These are phyloP conservation scores for Cajanus cajan DNA, from an alignment of 306 rosid species.

Conservation along the genomic window DNA sequence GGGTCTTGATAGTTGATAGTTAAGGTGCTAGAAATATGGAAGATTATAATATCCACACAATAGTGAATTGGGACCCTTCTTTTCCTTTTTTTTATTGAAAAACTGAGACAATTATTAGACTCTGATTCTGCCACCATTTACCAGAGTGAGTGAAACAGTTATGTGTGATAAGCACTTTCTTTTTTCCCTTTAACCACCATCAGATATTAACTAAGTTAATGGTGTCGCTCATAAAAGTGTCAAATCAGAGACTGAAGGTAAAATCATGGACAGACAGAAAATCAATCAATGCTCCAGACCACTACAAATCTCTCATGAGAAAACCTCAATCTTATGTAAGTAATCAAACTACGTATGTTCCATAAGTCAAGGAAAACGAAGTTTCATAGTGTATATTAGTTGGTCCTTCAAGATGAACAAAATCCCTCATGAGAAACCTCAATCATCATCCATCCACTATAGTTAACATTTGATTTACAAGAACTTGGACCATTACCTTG, in stretches of 20 bases:
- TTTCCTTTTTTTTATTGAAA: not conserved
- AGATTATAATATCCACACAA: not conserved
- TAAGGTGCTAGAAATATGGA: not conserved
- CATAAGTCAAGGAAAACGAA: not conserved
- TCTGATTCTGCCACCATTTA: not conserved
- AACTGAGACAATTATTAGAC: not conserved
- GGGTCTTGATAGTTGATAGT: not conserved
- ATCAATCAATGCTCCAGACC: not conserved
- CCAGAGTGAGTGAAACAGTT: not conserved
- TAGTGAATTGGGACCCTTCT: not conserved
- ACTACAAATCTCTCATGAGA: too few relatives aligned
- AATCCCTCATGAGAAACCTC: not conserved
- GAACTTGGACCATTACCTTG: not conserved
- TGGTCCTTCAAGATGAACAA: not conserved
- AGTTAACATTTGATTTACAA: not conserved
- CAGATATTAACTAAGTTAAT: not conserved
- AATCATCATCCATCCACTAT: not conserved
- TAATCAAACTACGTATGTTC: not conserved
- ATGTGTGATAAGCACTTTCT: not conserved
- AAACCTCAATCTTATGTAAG: not conserved
- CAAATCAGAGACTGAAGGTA: not conserved
- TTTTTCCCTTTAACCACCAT: not conserved
- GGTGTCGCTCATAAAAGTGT: not conserved
- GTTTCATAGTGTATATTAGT: not conserved
- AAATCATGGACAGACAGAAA: slow-evolving; percentile 10